Conservation (phyloP, 352 stramenopile species). For the Thalassiosira exigua region DNA sequence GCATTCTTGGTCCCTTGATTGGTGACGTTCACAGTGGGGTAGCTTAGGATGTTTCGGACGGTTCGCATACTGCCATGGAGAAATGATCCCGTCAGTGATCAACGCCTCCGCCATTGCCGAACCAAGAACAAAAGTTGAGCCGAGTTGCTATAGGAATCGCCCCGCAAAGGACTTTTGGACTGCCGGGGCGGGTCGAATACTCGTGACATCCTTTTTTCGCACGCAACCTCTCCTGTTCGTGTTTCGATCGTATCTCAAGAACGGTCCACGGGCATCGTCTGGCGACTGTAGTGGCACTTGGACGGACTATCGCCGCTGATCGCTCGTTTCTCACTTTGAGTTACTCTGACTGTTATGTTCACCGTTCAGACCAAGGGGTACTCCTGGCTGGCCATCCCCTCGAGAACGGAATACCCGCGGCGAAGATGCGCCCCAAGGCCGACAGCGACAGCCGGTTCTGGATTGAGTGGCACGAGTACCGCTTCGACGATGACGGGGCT, state of each 20-base stretch:
- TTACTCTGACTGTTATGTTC: no score
- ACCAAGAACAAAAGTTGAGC: slow-evolving; percentile 63
- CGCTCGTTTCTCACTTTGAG: no score
- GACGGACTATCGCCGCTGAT: no score
- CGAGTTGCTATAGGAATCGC: slow-evolving; percentile 64
- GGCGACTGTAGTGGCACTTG: no score
- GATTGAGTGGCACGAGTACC: slow-evolving; percentile 44
- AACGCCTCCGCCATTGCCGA: slow-evolving; percentile 57
- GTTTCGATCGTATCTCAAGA: no score
- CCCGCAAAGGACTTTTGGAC: slow-evolving; percentile 49
- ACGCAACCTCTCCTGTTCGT: no score
- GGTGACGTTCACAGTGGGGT: no score
- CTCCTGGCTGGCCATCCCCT: slow-evolving; percentile 49
- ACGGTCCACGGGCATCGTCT: no score
- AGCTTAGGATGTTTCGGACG: slow-evolving; percentile 21
- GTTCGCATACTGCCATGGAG: slow-evolving; percentile 65
- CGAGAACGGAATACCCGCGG: slow-evolving; percentile 57
- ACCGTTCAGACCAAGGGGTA: slow-evolving; percentile 41
- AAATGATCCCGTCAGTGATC: slow-evolving; percentile 55
- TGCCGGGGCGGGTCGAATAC: slow-evolving; percentile 57
- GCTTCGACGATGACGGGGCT: slow-evolving; percentile 25
- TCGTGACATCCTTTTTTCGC: slow-evolving; percentile 54
- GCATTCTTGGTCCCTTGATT: no score
- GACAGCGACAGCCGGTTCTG: slow-evolving; percentile 43
- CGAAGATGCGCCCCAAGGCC: slow-evolving; percentile 30